These are phyloP conservation scores for Ogataea trehaloabstinens DNA, from an alignment of 805 yeast genomes.

Conservation along the genomic window DNA sequence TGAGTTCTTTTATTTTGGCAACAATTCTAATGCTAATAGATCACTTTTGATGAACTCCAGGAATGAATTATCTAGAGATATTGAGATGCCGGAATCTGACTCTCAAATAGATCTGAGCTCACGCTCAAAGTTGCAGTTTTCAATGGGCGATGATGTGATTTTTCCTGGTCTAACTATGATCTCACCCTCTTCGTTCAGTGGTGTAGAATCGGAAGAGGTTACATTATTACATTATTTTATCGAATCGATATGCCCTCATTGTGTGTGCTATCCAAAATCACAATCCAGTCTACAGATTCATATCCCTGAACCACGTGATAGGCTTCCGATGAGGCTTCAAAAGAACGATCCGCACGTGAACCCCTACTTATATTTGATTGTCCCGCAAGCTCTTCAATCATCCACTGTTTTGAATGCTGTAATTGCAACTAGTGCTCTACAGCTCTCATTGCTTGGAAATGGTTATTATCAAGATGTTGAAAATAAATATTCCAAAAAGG, in stretches of 20 bases:
- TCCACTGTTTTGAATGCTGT: conserved; percentile 33
- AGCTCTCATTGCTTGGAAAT: conserved; percentile 32
- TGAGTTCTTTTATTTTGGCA: neutral
- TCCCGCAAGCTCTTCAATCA: conserved; percentile 36
- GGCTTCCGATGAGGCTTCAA: neutral
- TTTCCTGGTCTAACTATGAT: neutral
- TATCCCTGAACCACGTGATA: neutral
- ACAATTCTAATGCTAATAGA: neutral
- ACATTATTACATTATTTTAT: conserved; percentile 34
- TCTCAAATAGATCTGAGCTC: neutral
- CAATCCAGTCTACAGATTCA: neutral
- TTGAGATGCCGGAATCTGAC: neutral
- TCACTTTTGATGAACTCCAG: neutral
- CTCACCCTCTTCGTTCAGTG: conserved; percentile 1
- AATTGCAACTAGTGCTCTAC: conserved; percentile 38
- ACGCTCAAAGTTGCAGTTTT: neutral
- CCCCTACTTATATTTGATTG: conserved; percentile 38
- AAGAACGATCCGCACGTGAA: conserved; percentile 27
- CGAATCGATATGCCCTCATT: conserved; percentile 36
- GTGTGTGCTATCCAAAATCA: conserved; percentile 36
- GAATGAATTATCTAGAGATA: neutral
- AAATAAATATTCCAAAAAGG: conserved; percentile 26
- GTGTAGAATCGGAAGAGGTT: conserved; percentile 18
- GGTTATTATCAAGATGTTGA: conserved; percentile 28
- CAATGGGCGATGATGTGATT: neutral